Percentiles rank a stretch among this genome's conserved stretches.
These are phyloP conservation scores for Termitomyces sp. DNA, from an alignment of 768 basidiomycete species.

Conservation along the genomic window DNA sequence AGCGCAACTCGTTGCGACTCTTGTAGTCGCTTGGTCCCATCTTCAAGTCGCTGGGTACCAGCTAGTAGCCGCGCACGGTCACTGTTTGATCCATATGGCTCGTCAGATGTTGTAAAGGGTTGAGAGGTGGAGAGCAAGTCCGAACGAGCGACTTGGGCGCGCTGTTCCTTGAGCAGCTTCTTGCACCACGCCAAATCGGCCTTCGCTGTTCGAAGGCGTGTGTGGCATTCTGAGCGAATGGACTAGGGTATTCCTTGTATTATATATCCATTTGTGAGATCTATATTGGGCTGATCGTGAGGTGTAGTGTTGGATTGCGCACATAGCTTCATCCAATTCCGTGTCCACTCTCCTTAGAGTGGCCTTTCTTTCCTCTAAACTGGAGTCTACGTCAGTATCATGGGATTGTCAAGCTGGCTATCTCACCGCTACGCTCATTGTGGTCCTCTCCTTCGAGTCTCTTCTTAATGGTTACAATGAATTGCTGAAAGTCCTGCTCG, in stretches of 20 bases:
- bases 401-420: background rate
- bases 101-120: slow-evolving; percentile 58
- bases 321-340: slow-evolving; percentile 83
- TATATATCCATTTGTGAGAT: slow-evolving; percentile 99
- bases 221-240: slow-evolving; percentile 72
- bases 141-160: slow-evolving; percentile 65
- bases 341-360: slow-evolving; percentile 83
- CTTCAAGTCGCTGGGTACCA: slow-evolving; percentile 76
- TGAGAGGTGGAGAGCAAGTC: slow-evolving; percentile 69
- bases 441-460: slow-evolving; percentile 71
- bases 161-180: slow-evolving; percentile 74
- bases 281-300: slow-evolving; percentile 37
- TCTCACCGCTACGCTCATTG: slow-evolving; percentile 64
- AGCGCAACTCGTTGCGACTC: slow-evolving; percentile 91
- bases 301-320: slow-evolving; percentile 3
- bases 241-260: slow-evolving; percentile 90
- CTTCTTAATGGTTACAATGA: slow-evolving; percentile 69
- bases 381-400: slow-evolving; percentile 2
- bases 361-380: slow-evolving; percentile 78
- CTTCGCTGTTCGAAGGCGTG: slow-evolving; percentile 74
- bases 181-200: slow-evolving; percentile 75
- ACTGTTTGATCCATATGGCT: slow-evolving; percentile 69
- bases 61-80: slow-evolving; percentile 80
- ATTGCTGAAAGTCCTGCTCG: slow-evolving; percentile 87
- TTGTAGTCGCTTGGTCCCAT: slow-evolving; percentile 81